Percentiles rank a stretch among this genome's conserved stretches.
These are phyloP conservation scores for Funneliformis caledonium DNA, from an alignment of 371 early-diverging fungal species.

Conservation along the genomic window DNA sequence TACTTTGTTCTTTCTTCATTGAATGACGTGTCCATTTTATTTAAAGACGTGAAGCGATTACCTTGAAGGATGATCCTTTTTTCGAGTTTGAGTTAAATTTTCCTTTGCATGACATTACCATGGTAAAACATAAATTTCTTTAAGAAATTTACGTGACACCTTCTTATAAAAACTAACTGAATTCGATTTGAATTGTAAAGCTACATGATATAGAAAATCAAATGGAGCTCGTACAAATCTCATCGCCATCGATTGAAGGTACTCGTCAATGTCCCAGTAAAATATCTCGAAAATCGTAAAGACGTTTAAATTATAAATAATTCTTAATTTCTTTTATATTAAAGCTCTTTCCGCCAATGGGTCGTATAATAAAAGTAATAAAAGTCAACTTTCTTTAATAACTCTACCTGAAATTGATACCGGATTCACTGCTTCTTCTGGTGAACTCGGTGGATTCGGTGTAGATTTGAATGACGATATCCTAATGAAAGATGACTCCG, in stretches of 20 bases:
- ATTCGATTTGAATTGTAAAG: not conserved
- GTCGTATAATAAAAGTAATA: not conserved
- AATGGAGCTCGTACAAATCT: not conserved
- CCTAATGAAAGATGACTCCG: slow-evolving; percentile 11
- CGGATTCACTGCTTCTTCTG: not conserved
- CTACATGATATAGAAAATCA: not conserved
- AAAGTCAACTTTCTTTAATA: slow-evolving; percentile 3
- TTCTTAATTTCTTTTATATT: not conserved
- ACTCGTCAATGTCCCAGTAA: not conserved
- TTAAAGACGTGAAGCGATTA: slow-evolving; percentile 32
- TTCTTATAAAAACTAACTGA: not conserved
- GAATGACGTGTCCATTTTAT: not conserved
- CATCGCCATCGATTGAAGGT: not conserved
- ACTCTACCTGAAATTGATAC: slow-evolving; percentile 19
- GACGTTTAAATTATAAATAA: not conserved
- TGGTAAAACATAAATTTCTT: slow-evolving; percentile 8
- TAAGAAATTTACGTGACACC: not conserved
- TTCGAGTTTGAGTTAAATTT: slow-evolving; percentile 35
- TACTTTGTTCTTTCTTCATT: not conserved
- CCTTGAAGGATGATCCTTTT: slow-evolving; percentile 33
- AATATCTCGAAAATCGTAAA: too few relatives aligned
- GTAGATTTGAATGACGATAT: slow-evolving; percentile 9
- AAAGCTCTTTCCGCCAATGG: not conserved
- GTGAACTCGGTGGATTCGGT: not conserved
- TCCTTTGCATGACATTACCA: not conserved